Percentiles rank a stretch among this genome's conserved stretches.
phyloP scores from a whole-genome alignment of 352 stramenopile species.

The Phytophthora uliginosa region DNA sequence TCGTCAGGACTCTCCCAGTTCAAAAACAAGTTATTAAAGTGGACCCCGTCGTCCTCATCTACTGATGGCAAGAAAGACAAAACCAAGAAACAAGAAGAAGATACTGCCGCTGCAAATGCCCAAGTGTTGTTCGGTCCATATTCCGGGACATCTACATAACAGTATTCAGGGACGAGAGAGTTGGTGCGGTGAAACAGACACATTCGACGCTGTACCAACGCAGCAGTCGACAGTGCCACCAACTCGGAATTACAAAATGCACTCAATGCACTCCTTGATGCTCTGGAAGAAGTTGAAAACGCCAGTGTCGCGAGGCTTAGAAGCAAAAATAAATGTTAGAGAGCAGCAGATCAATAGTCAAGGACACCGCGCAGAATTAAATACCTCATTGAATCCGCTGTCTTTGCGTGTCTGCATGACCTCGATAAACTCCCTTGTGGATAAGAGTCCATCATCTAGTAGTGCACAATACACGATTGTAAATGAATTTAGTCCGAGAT shows the following conservation, averaged over 20 bases:
- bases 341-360: background rate
- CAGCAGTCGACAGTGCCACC: background rate
- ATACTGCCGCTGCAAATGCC: slow-evolving; percentile 63
- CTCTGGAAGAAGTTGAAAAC: slow-evolving; percentile 73
- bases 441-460: slow-evolving; percentile 80
- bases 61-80: slow-evolving; percentile 71
- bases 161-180: background rate
- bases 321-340: slow-evolving; percentile 10
- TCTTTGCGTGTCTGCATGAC: slow-evolving; percentile 91
- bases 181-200: background rate
- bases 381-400: slow-evolving; percentile 85
- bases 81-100: slow-evolving; percentile 65
- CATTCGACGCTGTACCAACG: background rate
- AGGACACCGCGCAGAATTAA: background rate
- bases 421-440: slow-evolving; percentile 85
- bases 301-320: slow-evolving; percentile 80
- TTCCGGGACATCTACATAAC: slow-evolving; percentile 46
- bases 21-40: slow-evolving; percentile 90
- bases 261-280: slow-evolving; percentile 77
- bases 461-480: background rate
- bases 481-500: background rate
- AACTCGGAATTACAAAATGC: slow-evolving; percentile 37
- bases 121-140: slow-evolving; percentile 87
- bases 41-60: slow-evolving; percentile 57
- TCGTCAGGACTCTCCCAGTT: slow-evolving; percentile 88